phyloP scores from a whole-genome alignment of 306 rosid species.

The Urtica urens region DNA sequence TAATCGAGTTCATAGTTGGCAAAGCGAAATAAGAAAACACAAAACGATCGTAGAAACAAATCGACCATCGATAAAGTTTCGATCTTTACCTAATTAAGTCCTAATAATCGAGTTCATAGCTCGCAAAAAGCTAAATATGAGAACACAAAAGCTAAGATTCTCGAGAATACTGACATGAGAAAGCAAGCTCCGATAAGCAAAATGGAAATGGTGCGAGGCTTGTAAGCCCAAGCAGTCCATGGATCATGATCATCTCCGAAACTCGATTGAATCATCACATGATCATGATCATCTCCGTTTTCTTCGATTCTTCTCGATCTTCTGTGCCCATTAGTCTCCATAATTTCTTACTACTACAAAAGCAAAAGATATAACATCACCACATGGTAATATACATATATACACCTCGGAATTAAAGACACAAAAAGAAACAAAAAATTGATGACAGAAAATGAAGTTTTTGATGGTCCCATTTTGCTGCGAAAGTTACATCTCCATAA shows the following conservation, averaged over 20 bases:
- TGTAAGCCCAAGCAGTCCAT: conserved; percentile 99
- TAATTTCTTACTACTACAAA: no score
- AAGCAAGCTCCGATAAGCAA: conserved; percentile 91
- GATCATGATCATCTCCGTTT: conserved; percentile 76
- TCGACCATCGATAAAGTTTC: neutral
- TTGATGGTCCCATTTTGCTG: neutral
- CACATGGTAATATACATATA: neutral
- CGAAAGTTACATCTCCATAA: conserved; percentile 13
- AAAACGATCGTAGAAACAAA: neutral
- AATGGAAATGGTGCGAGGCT: conserved; percentile 85
- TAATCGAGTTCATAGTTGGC: neutral
- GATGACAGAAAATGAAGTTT: no score
- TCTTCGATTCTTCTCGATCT: conserved; percentile 47
- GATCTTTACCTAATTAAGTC: neutral
- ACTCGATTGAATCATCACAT: conserved; percentile 29
- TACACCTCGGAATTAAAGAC: conserved; percentile 1
- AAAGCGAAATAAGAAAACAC: no score
- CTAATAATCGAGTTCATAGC: no score
- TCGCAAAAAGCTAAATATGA: no score
- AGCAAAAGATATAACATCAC: no score
- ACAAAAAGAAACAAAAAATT: neutral
- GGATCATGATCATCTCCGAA: conserved; percentile 78
- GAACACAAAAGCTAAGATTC: conserved; percentile 3
- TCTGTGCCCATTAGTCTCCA: conserved; percentile 65
- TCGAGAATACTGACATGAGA: conserved; percentile 71